phyloP scores from a whole-genome alignment of 148 eudicot species.

The Spergularia marina region DNA sequence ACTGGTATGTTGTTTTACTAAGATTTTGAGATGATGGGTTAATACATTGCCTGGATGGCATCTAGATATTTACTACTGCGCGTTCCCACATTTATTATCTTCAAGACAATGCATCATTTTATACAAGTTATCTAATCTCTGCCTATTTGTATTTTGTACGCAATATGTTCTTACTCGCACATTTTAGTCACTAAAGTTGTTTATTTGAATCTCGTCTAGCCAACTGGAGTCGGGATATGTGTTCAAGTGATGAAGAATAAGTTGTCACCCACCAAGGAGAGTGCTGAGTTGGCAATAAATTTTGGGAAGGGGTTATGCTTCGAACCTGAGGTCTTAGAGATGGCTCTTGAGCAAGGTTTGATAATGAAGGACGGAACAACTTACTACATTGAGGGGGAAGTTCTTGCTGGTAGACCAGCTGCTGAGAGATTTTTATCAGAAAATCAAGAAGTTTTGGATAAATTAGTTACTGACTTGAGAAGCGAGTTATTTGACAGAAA shows the following conservation, averaged over 20 bases:
- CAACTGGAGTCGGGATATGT: constrained; percentile 68
- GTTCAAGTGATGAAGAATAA: constrained; percentile 88
- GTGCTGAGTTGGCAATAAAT: constrained; percentile 60
- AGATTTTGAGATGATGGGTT: neutral
- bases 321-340: constrained; percentile 71
- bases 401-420: constrained; percentile 39
- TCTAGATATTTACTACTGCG: neutral
- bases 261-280: constrained; percentile 67
- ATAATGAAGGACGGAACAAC: constrained; percentile 51
- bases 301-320: constrained; percentile 79
- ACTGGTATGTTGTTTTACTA: neutral
- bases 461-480: constrained; percentile 57
- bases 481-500: constrained; percentile 45
- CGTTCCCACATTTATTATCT: neutral
- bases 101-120: neutral
- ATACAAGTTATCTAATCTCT: neutral
- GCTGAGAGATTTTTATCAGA: constrained; percentile 60
- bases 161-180: neutral
- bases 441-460: constrained; percentile 45
- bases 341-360: constrained; percentile 79
- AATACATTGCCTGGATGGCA: neutral
- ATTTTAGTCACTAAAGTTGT: constrained; percentile 3
- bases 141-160: neutral
- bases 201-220: constrained; percentile 32
- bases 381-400: constrained; percentile 53